A percentile compares a stretch with the other conserved stretches of the same genome.
Evolutionary conservation across 2,329 filamentous ascomycete species (phyloP).

Genomic region (Alternaria brassicicola): DNA sequence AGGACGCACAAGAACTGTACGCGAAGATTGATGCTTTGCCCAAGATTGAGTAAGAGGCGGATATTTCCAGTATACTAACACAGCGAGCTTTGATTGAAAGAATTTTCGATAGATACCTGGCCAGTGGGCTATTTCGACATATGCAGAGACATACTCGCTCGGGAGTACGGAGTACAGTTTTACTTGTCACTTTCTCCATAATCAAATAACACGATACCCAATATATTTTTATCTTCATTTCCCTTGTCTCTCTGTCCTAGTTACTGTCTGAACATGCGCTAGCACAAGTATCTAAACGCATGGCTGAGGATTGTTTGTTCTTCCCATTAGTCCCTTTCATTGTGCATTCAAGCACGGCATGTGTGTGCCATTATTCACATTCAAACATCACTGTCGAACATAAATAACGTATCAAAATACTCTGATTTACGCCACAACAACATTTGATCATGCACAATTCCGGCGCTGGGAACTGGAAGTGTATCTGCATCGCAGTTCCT

Average conservation of each 20-base stretch:
- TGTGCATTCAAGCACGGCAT: not conserved
- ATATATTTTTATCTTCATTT: not conserved
- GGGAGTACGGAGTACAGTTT: not conserved
- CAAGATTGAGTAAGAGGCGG: constrained; percentile 17
- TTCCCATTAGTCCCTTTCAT: not conserved
- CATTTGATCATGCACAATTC: not conserved
- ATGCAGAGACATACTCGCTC: not conserved
- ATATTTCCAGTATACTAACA: not conserved
- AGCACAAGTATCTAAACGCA: not conserved
- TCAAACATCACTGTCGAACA: not conserved
- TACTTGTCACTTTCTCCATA: not conserved
- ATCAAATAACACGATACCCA: not conserved
- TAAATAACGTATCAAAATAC: not conserved
- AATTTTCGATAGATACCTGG: not conserved
- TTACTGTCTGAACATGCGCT: not conserved
- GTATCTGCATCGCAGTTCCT: not conserved
- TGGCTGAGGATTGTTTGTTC: not conserved
- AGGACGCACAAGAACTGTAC: constrained; percentile 70
- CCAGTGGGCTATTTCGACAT: not conserved
- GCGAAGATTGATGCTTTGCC: constrained; percentile 46
- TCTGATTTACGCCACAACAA: not conserved
- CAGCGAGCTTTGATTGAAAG: not conserved
- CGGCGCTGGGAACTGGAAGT: not conserved
- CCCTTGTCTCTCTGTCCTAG: not conserved
- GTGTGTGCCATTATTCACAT: not conserved